Base-by-base conservation (phyloP, 805 yeast species). In the Kodamaea laetipori region DNA sequence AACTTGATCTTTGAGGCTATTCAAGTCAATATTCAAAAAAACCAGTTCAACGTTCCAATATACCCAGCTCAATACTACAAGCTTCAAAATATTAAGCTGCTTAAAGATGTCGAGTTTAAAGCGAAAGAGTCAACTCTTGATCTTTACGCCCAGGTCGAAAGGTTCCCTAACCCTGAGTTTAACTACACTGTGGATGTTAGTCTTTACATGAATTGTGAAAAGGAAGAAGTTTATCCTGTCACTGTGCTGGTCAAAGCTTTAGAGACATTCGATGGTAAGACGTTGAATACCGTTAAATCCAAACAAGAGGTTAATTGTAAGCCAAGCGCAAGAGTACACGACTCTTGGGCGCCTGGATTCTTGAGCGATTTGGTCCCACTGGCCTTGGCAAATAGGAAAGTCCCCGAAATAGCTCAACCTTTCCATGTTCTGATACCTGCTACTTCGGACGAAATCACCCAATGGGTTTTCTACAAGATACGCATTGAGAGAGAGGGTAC, bases 121-220 rank as follows among this genome's bases (percentile, higher is more conserved):
- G 11, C 34, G 7, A 4, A 3, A 6, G 11, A n/a, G 10, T 4
- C 19, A 15, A 30, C 17, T 6, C 11, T 30, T 4, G 34, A 30
- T 19, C 34, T 30, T 30, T 30, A 4, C 11, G 15, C 34, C 4
- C 15, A 30, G 34, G 34, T 30, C 4, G 34, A 30, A 30, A 30
- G 17, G 19, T 30, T 15, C 34, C 34, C 34, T n/a, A 30, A 30
- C 34, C 34, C 34, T 3, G 4, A 15, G 3, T 30, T 13, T 19
- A 30, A 30, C 34, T 30, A 30, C 19, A 30, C 34, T 3, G 34
- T 30, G 10, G 19, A 30, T 8, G 34, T 30, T 11, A 30, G 15
- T 30, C 34, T 30, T 30, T 30, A 15, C 19, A 6, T 30, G 19
- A 30, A 30, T 19, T 30, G 34, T 15, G 19, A 30, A 30, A 6